These are phyloP conservation scores for Myxozyma monticola DNA, from an alignment of 805 yeast species.

Conservation along the genomic window DNA sequence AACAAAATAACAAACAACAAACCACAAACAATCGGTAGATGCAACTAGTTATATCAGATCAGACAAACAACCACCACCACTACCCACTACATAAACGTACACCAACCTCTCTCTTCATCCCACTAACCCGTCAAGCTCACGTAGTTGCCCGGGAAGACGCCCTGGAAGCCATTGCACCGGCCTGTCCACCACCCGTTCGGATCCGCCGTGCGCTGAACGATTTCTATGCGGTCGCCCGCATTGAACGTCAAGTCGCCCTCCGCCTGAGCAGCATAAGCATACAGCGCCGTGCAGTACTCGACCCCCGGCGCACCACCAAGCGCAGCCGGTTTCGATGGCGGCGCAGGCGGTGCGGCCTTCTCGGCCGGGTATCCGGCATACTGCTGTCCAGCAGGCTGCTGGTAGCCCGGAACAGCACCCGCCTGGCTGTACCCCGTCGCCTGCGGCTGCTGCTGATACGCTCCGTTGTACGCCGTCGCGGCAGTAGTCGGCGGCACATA, in stretches of 20 bases:
- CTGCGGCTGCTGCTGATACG: slow-evolving; percentile 16
- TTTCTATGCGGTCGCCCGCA: slow-evolving; percentile 83
- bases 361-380: slow-evolving; percentile 18
- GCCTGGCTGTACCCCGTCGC: slow-evolving; percentile 9
- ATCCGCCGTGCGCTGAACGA: slow-evolving; percentile 79
- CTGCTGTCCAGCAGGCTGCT: slow-evolving; percentile 11
- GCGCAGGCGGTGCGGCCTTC: slow-evolving; percentile 32
- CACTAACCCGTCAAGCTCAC: slow-evolving; percentile 52
- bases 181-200: slow-evolving; percentile 99
- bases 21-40: background rate
- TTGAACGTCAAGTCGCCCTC: slow-evolving; percentile 85
- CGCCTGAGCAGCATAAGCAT: slow-evolving; percentile 91
- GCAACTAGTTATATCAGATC: background rate
- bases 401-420: slow-evolving; percentile 9
- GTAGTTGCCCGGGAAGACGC: slow-evolving; percentile 95
- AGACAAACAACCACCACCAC: background rate
- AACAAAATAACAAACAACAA: background rate
- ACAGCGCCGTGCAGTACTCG: slow-evolving; percentile 74
- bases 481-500: slow-evolving; percentile 7
- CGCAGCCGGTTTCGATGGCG: slow-evolving; percentile 39
- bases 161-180: slow-evolving; percentile 73
- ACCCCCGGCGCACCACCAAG: slow-evolving; percentile 40
- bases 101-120: background rate
- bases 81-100: background rate
- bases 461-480: slow-evolving; percentile 1